A percentile compares a stretch with the other conserved stretches of the same genome.
Conservation (phyloP, 2,329 filamentous ascomycete genomes). For the Stachybotrys echinatus region DNA sequence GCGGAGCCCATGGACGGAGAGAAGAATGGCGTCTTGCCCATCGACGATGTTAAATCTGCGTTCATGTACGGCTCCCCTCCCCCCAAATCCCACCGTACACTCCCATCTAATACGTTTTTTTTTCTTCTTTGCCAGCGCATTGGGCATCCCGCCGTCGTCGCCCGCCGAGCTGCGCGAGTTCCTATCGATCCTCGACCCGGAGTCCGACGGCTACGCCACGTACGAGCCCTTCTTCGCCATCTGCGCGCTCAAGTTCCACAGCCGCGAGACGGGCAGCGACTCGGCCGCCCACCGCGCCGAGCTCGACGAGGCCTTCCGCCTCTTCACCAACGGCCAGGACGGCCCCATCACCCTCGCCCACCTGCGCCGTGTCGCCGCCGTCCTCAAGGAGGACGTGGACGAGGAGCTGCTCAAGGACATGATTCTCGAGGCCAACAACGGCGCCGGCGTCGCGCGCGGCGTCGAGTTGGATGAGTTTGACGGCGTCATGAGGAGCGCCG, state of each 20-base stretch:
- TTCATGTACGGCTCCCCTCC: slow-evolving; percentile 45
- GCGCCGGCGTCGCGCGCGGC: slow-evolving; percentile 62
- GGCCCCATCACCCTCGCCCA: slow-evolving; percentile 73
- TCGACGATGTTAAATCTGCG: slow-evolving; percentile 63
- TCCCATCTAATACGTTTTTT: not conserved
- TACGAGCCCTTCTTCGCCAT: slow-evolving; percentile 84
- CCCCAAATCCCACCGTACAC: not conserved
- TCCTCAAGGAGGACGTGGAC: slow-evolving; percentile 77
- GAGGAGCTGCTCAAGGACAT: slow-evolving; percentile 87
- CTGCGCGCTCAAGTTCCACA: slow-evolving; percentile 78
- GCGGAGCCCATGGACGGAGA: slow-evolving; percentile 64
- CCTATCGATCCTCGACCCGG: slow-evolving; percentile 75
- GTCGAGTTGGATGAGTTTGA: slow-evolving; percentile 80
- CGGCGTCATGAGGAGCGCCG: slow-evolving; percentile 77
- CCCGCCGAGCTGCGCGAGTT: slow-evolving; percentile 70
- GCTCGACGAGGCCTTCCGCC: slow-evolving; percentile 72
- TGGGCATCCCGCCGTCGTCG: slow-evolving; percentile 65
- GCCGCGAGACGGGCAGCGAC: slow-evolving; percentile 44
- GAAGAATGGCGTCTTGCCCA: slow-evolving; percentile 65
- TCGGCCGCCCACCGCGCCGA: slow-evolving; percentile 56
- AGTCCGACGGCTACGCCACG: slow-evolving; percentile 68
- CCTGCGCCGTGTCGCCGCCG: slow-evolving; percentile 70
- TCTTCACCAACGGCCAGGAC: slow-evolving; percentile 62
- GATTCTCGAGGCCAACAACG: slow-evolving; percentile 90
- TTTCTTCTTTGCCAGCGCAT: slow-evolving; percentile 51